Evolutionary conservation across 2,329 filamentous ascomycete genomes (phyloP).

Genomic region (Stagonosporopsis cucurbitacearum): DNA sequence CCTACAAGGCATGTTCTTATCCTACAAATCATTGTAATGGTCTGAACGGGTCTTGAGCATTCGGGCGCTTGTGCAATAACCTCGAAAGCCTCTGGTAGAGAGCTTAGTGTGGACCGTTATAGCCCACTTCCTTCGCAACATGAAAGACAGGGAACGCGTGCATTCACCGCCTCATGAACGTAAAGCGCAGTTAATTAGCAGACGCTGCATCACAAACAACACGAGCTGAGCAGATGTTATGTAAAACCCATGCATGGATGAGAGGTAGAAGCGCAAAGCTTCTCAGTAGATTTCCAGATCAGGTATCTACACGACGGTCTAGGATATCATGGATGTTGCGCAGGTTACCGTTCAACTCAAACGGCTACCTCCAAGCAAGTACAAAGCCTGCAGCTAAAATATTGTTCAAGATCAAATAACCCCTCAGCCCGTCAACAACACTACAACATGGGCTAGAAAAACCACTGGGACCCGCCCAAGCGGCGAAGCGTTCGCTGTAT

Average conservation of each 20-base stretch:
- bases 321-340: conserved; percentile 16
- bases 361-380: background rate
- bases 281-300: conserved; percentile 1
- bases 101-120: too few species aligned
- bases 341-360: conserved; percentile 3
- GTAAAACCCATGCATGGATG: background rate
- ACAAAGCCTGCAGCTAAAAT: background rate
- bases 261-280: conserved; percentile 1
- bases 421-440: background rate
- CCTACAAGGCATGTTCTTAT: too few species aligned
- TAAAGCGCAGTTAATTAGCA: background rate
- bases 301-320: conserved; percentile 13
- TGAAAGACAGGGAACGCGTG: background rate
- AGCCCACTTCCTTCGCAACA: too few species aligned
- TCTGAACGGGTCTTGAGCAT: too few species aligned
- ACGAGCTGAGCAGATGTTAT: background rate
- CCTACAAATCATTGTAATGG: too few species aligned
- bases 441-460: conserved; percentile 11
- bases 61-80: too few species aligned
- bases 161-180: conserved; percentile 6
- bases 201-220: background rate
- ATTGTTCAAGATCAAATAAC: conserved; percentile 3
- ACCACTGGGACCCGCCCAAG: conserved; percentile 43
- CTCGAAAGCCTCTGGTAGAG: too few species aligned
- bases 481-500: conserved; percentile 25